A percentile compares a stretch with the other conserved stretches of the same genome.
phyloP scores from a whole-genome alignment of 176 grass and related monocot species.

The Typha latifolia region DNA sequence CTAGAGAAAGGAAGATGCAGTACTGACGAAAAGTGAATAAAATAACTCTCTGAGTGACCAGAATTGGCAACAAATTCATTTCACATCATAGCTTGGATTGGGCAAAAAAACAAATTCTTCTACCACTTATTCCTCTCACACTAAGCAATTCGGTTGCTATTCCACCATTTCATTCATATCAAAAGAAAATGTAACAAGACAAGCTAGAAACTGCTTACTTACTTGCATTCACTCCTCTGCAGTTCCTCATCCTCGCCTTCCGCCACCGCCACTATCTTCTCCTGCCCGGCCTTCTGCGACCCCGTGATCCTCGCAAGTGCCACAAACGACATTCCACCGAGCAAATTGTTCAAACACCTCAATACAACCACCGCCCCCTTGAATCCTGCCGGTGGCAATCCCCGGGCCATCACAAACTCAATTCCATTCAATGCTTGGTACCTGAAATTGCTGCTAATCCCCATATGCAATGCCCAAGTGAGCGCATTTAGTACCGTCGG shows the following conservation, averaged over 20 bases:
- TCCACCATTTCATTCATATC: neutral
- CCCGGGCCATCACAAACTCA: constrained; percentile 45
- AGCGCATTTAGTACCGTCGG: constrained; percentile 68
- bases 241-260: constrained; percentile 41
- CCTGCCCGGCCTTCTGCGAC: constrained; percentile 34
- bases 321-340: constrained; percentile 78
- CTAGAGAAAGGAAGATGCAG: too few relatives aligned
- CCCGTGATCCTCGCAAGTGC: constrained; percentile 65
- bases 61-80: too few relatives aligned
- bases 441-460: constrained; percentile 67
- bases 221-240: neutral
- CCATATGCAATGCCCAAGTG: constrained; percentile 84
- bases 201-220: neutral
- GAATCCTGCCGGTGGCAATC: constrained; percentile 42
- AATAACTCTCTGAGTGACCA: too few relatives aligned
- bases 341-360: constrained; percentile 66
- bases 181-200: neutral
- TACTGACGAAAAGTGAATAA: too few relatives aligned
- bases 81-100: too few relatives aligned
- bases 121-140: neutral
- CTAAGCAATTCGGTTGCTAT: neutral
- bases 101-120: neutral
- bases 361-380: constrained; percentile 61
- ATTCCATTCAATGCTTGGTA: constrained; percentile 81
- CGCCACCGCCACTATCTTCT: constrained; percentile 5